These are phyloP conservation scores for Heliamphora pulchella DNA, from an alignment of 179 eudicot genomes.

Conservation along the genomic window DNA sequence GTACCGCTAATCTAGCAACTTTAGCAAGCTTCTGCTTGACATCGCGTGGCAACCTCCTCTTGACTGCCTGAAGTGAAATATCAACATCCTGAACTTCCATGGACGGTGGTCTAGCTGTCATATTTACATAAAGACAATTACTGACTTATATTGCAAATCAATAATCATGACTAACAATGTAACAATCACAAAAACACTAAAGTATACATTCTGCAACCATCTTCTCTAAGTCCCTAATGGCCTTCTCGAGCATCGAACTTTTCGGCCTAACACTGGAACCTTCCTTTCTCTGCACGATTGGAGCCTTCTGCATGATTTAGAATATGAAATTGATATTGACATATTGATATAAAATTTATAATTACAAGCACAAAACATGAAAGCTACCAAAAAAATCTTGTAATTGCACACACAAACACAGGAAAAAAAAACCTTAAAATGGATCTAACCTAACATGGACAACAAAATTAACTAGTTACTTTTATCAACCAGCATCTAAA, in stretches of 20 bases:
- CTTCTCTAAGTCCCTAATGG: constrained; percentile 85
- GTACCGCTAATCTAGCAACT: constrained; percentile 93
- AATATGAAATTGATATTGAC: background rate
- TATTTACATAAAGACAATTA: constrained; percentile 16
- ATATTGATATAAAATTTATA: background rate
- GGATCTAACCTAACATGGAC: background rate
- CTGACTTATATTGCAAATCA: background rate
- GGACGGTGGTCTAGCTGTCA: constrained; percentile 71
- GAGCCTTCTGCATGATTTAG: constrained; percentile 44
- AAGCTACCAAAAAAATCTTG: background rate
- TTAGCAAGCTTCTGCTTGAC: constrained; percentile 89
- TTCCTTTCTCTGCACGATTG: constrained; percentile 56
- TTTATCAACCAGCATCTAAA: background rate
- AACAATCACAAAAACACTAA: background rate
- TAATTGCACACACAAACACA: background rate
- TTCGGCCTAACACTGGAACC: constrained; percentile 61
- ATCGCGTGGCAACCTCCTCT: constrained; percentile 91
- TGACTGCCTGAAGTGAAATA: constrained; percentile 61
- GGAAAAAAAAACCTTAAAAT: background rate
- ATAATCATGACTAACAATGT: background rate
- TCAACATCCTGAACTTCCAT: constrained; percentile 73
- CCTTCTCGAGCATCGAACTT: constrained; percentile 69
- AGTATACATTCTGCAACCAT: constrained; percentile 88
- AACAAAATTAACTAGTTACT: background rate
- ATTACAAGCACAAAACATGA: background rate